Evolutionary conservation across 768 basidiomycete genomes (phyloP), one percentile per base, ranked within the genome.

Genomic region (Infundibulicybe gibba): DNA sequence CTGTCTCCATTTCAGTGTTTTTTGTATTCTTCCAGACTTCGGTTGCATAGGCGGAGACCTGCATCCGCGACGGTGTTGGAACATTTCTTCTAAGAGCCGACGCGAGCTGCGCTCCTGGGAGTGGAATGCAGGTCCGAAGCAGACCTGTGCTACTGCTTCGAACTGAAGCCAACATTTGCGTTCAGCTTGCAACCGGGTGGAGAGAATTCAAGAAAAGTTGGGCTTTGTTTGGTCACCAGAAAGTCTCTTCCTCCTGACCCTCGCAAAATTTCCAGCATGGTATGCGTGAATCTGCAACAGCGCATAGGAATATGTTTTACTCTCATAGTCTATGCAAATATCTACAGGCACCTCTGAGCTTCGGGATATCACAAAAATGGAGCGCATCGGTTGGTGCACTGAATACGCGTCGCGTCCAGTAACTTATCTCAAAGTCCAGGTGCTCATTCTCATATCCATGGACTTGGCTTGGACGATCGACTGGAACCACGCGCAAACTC

Each of bases 381-480:
- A 93, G 79, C 87, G 90, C 50, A 93, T 93, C 65, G 90, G 89
- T 87, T 44, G 34, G 70, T 44, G 21, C 16, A 15, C 31, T 15
- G 43, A 37, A 20, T 43, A 41, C 21, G 31, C 35, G 32, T 31
- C 17, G 16, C 41, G 2, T 34, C 32, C n/a, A n/a, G 25, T 42
- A 40, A n/a, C 19, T 33, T 20, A 25, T 48, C 47, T 52, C 25
- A 55, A 52, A 42, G 11, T 54, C 32, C 58, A 92, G 90, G 90
- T 61, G 87, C 87, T 33, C 90, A 93, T 63, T 93, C 95, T 14
- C 95, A 99, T 68, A 94, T 99, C 58, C 92, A 84, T 45, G 97
- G 97, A 2, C 77, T 98, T 30, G 97, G 97, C 0, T 81, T 98
- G 39, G 94, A 97, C 55, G 90, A 92, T 53, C 72, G 86, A 53